Conservation (phyloP, 2,329 filamentous ascomycete species). For the Colletotrichum euphorbiae region DNA sequence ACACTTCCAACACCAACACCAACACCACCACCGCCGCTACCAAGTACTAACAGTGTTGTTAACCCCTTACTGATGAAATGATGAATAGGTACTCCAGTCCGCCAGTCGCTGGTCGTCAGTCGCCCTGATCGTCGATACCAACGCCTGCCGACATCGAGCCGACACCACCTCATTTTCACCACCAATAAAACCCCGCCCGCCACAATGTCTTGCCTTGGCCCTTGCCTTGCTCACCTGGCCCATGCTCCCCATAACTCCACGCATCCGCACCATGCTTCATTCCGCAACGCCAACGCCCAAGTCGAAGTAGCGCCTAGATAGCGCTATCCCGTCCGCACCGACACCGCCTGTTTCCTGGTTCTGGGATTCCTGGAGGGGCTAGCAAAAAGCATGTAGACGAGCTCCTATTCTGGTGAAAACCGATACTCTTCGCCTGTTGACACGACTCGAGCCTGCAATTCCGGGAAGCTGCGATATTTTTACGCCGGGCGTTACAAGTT, state of each 20-base stretch:
- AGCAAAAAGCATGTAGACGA: neutral
- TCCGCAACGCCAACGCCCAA: conserved; percentile 1
- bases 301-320: conserved; percentile 5
- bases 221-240: neutral
- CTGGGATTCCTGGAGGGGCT: neutral
- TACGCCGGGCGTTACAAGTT: too few relatives aligned
- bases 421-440: neutral
- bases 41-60: neutral
- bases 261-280: conserved; percentile 22
- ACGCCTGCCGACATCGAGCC: conserved; percentile 2
- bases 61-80: neutral
- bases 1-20: neutral
- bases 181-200: neutral
- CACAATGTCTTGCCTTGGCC: conserved; percentile 19
- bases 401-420: neutral
- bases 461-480: neutral
- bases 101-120: neutral
- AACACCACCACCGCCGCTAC: too few relatives aligned
- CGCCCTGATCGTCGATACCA: conserved; percentile 11
- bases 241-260: neutral
- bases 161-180: conserved; percentile 2
- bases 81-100: neutral
- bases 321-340: conserved; percentile 11
- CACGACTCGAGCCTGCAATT: neutral
- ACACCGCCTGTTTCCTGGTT: conserved; percentile 17